Evolutionary conservation across 139 green algal species (phyloP).

Genomic region (Chlorella ohadii): DNA sequence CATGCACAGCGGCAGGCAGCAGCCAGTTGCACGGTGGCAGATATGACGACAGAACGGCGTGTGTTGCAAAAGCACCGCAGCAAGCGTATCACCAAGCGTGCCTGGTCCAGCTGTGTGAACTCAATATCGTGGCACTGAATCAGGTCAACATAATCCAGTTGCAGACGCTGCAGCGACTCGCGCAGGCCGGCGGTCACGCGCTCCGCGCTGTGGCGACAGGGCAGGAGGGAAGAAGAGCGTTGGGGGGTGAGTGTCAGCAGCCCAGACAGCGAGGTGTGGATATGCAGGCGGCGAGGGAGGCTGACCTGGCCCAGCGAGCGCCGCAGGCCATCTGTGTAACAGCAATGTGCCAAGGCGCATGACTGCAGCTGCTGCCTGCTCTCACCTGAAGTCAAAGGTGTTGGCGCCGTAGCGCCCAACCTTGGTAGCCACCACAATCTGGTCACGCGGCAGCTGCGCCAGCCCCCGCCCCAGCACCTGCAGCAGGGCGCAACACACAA

Average conservation of each 20-base stretch:
- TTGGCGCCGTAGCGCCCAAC: constrained; percentile 89
- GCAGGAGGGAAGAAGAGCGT: too few species aligned
- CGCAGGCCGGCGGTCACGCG: constrained; percentile 78
- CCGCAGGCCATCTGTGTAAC: too few species aligned
- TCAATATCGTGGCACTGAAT: constrained; percentile 97
- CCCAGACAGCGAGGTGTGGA: too few species aligned
- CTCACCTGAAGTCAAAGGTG: constrained; percentile 83
- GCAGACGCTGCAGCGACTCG: constrained; percentile 82
- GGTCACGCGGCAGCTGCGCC: constrained; percentile 75
- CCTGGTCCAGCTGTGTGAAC: constrained; percentile 87
- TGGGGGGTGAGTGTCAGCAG: too few species aligned
- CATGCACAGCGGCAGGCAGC: too few species aligned
- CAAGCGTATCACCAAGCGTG: too few species aligned
- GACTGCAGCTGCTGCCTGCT: too few species aligned
- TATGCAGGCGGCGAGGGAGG: too few species aligned
- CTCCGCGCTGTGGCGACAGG: constrained; percentile 49
- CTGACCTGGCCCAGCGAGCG: too few species aligned
- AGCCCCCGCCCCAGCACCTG: constrained; percentile 84
- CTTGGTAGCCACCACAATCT: constrained; percentile 92
- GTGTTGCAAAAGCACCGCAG: too few species aligned
- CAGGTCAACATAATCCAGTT: constrained; percentile 89
- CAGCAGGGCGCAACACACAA: background rate
- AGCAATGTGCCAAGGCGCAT: too few species aligned
- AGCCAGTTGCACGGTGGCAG: background rate
- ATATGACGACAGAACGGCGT: too few species aligned